Conservation (phyloP, 1,139 yeast species). For the Scheffersomyces parashehatae region DNA sequence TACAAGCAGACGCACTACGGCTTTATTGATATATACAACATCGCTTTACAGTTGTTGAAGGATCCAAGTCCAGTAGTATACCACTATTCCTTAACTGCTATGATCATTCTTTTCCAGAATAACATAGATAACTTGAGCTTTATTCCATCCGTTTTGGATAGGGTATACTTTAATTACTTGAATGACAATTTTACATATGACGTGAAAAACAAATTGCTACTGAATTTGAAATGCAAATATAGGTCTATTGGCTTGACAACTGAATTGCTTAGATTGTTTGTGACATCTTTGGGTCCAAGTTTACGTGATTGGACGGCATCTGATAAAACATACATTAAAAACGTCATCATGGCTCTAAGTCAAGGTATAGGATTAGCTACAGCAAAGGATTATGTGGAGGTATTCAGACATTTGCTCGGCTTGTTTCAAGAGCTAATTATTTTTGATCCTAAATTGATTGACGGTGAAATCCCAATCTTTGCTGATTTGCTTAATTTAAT, state of each 20-base stretch:
- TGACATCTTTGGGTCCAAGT: constrained; percentile 44
- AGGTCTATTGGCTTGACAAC: constrained; percentile 25
- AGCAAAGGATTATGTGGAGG: constrained; percentile 27
- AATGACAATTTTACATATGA: constrained; percentile 49
- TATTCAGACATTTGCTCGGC: constrained; percentile 27
- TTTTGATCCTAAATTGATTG: constrained; percentile 39
- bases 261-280: constrained; percentile 28
- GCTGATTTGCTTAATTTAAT: constrained; percentile 32
- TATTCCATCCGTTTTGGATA: constrained; percentile 47
- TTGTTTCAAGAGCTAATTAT: constrained; percentile 43
- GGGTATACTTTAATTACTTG: constrained; percentile 49
- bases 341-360: constrained; percentile 31
- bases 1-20: constrained; percentile 42
- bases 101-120: constrained; percentile 54
- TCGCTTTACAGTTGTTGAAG: constrained; percentile 57
- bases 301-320: constrained; percentile 24
- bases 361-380: constrained; percentile 36
- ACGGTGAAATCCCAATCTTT: constrained; percentile 32
- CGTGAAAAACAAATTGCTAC: constrained; percentile 21
- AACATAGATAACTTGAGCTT: constrained; percentile 52
- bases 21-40: constrained; percentile 49
- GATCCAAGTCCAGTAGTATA: constrained; percentile 90
- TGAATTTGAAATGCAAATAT: constrained; percentile 32
- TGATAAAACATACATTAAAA: constrained; percentile 26
- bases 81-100: constrained; percentile 65